Base-by-base conservation (phyloP, 495 filamentous ascomycete genomes). In the Aspergillus sclerotioniger region DNA sequence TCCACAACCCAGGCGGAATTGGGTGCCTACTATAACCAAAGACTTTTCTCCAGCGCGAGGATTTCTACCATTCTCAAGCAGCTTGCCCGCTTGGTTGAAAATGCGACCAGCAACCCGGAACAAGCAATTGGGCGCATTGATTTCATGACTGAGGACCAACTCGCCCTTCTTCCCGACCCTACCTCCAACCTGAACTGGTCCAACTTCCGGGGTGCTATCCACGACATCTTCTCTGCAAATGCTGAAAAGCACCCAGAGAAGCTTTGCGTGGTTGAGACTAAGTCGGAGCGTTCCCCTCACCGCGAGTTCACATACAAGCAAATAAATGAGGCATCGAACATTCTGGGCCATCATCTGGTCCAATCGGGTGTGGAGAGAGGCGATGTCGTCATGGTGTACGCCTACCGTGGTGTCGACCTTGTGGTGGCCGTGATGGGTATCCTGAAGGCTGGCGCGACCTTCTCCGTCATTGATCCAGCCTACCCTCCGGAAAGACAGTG, bases 311-410 rank as follows among this genome's bases (percentile, higher is more conserved):
- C 88, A 3, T 98, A 98, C 71, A 73, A 75, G 56, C 90, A 96
- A 65, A 96, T 98, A 59, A 84, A 92, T 67, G 87, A 96, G 71
- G 88, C 88, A 0, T 88, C 90, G 10, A 95, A 96, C 65, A 79
- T 84, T 10, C 75, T 98, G 5, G 88, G 89, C 8, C 88, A 92
- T 71, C 81, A 94, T 64, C 76, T 97, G 28, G 80, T 91, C 43
- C 74, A 84, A 31, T 79, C 82, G 54, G 93, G 92, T 25, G 77
- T 92, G 52, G 78, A 87, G 39, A 78, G 85, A 54, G 92, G 90
- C 12, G 93, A 98, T 51, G 91, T 97, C 21, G 89, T 96, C 54
- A 96, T 96, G 92, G 87, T 93, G 51, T 98, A 87, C 71, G 90
- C 90, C 29, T 82, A 96, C 69, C 84, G 93, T 80, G 71, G 75